A percentile compares a stretch with the other conserved stretches of the same genome.
Evolutionary conservation across 345 rosid genomes (phyloP).

Genomic region (Salix koriyanagi): DNA sequence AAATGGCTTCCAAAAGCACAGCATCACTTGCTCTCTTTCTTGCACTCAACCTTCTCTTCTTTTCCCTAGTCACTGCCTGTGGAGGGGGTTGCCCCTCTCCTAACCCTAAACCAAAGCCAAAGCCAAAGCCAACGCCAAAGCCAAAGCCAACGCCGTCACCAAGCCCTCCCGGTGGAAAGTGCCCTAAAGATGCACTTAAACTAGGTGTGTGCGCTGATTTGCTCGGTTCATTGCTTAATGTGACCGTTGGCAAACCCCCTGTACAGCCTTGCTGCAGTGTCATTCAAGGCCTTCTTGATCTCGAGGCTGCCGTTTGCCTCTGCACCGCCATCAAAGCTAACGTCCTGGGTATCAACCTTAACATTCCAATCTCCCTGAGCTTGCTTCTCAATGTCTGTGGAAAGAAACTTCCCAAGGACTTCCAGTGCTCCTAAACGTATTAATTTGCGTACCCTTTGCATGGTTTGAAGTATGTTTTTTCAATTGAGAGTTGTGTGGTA

Average conservation of each 20-base stretch:
- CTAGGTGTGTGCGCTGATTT: conserved; percentile 47
- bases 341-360: conserved; percentile 47
- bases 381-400: conserved; percentile 48
- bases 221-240: conserved; percentile 45
- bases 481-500: not conserved
- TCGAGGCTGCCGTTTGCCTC: conserved; percentile 55
- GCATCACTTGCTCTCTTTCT: conserved; percentile 45
- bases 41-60: conserved; percentile 47
- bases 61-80: conserved; percentile 38
- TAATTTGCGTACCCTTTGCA: not conserved
- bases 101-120: conserved; percentile 41
- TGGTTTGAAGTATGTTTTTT: not conserved
- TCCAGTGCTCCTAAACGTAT: conserved; percentile 29
- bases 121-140: conserved; percentile 22
- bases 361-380: conserved; percentile 45
- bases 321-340: conserved; percentile 53
- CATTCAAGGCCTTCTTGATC: conserved; percentile 43
- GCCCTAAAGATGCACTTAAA: conserved; percentile 53
- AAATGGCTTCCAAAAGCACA: conserved; percentile 47
- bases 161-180: conserved; percentile 24
- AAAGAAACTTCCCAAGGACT: conserved; percentile 39
- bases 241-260: conserved; percentile 47
- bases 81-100: conserved; percentile 42
- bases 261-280: conserved; percentile 48
- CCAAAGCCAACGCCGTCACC: conserved; percentile 20